Conservation (phyloP, 306 rosid species). For the Castanospermum australe region DNA sequence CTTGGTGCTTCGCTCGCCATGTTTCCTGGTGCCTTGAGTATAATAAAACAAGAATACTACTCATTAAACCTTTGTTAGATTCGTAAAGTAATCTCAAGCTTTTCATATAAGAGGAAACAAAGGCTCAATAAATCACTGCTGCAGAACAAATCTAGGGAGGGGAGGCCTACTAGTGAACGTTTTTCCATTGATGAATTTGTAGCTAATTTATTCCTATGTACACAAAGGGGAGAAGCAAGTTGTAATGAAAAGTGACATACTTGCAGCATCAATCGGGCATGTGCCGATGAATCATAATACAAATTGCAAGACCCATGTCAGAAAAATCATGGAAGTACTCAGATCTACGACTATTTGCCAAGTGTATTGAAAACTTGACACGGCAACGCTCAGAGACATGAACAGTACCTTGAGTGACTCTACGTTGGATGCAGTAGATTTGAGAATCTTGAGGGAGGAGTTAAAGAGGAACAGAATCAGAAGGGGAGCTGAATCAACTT, state of each 20-base stretch:
- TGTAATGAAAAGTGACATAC: not conserved
- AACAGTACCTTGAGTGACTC: slow-evolving; percentile 30
- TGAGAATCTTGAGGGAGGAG: slow-evolving; percentile 18
- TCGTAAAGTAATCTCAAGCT: not conserved
- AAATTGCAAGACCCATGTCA: slow-evolving; percentile 12
- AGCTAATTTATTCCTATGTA: no score
- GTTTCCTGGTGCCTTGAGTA: not conserved
- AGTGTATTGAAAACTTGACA: not conserved
- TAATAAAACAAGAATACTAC: not conserved
- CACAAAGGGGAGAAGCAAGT: not conserved
- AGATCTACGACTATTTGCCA: not conserved
- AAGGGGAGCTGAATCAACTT: slow-evolving; percentile 22
- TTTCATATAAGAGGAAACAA: not conserved
- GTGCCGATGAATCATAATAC: not conserved
- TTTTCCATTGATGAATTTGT: not conserved
- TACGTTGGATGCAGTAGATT: slow-evolving; percentile 8
- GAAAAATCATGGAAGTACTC: not conserved
- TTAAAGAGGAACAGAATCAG: not conserved
- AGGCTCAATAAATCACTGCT: not conserved
- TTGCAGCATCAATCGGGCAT: not conserved
- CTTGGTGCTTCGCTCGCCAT: slow-evolving; percentile 74
- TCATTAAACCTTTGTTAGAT: not conserved
- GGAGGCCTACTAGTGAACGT: no score
- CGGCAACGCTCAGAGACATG: not conserved
- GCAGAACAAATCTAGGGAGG: no score